Evolutionary conservation across 208 protist genomes (phyloP).

Genomic region (Lotmaria passim): DNA sequence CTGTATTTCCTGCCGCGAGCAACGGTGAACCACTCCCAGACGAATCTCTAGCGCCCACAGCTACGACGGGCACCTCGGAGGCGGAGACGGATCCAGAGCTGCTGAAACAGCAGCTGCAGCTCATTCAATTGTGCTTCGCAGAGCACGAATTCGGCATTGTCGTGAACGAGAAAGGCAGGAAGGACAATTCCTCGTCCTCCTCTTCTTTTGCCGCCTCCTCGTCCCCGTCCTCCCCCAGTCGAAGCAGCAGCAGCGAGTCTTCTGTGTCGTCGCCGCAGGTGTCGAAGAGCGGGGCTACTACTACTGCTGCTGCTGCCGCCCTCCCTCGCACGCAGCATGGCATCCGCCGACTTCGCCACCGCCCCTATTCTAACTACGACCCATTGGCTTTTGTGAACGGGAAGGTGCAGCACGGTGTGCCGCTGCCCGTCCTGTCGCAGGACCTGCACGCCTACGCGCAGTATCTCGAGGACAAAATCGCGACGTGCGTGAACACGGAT

Average conservation of each 20-base stretch:
- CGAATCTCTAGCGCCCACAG: not conserved
- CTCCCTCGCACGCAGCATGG: not conserved
- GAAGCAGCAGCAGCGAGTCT: constrained; percentile 13
- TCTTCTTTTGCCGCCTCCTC: constrained; percentile 1
- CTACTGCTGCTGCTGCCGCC: no score
- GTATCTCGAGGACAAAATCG: constrained; percentile 65
- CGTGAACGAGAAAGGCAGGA: constrained; percentile 30
- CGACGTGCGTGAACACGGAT: constrained; percentile 76
- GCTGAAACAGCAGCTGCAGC: constrained; percentile 66
- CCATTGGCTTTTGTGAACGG: constrained; percentile 66
- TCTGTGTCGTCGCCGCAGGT: not conserved
- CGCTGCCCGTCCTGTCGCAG: constrained; percentile 58
- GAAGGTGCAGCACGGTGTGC: constrained; percentile 76
- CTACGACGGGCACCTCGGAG: not conserved
- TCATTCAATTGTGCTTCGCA: constrained; percentile 87
- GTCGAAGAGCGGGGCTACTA: not conserved
- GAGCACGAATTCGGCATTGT: constrained; percentile 88
- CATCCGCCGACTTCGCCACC: no score
- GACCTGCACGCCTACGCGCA: constrained; percentile 72
- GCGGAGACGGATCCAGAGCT: constrained; percentile 27
- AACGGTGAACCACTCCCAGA: not conserved
- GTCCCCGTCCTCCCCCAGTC: not conserved
- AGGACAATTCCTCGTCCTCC: not conserved
- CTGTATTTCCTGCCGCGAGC: not conserved
- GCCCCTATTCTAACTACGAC: constrained; percentile 49